A percentile compares a stretch with the other conserved stretches of the same genome.
These are phyloP conservation scores for Vigna angularis DNA, from an alignment of 306 rosid species.

Conservation along the genomic window DNA sequence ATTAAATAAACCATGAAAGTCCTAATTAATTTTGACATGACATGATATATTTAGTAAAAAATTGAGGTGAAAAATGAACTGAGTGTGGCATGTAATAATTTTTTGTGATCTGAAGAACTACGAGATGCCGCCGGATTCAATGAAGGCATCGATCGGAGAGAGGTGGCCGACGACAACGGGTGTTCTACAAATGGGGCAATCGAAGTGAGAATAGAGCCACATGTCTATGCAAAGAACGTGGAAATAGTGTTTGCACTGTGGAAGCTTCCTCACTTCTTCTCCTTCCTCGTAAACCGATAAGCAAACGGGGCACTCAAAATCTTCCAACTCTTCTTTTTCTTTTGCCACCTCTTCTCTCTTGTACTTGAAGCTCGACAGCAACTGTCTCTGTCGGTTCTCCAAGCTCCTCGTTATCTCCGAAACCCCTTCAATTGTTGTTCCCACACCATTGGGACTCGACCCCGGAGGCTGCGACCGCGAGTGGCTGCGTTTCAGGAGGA, in stretches of 20 bases:
- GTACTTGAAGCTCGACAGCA: conserved; percentile 75
- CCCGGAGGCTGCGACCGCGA: conserved; percentile 1
- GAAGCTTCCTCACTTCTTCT: conserved; percentile 78
- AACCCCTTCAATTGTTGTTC: not conserved
- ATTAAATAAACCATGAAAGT: not conserved
- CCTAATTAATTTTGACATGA: not conserved
- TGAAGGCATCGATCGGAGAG: conserved; percentile 34
- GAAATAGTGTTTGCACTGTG: conserved; percentile 76
- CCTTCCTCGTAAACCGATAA: conserved; percentile 89
- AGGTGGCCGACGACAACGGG: conserved; percentile 36
- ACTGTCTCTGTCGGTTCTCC: conserved; percentile 43
- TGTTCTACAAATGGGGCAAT: conserved; percentile 90
- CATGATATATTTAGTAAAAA: not conserved
- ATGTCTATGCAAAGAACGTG: conserved; percentile 86
- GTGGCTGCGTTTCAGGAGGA: conserved; percentile 61
- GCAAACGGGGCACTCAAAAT: conserved; percentile 75
- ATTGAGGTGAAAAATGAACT: not conserved
- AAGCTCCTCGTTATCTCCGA: conserved; percentile 35
- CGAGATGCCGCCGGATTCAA: conserved; percentile 14
- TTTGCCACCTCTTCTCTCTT: conserved; percentile 60
- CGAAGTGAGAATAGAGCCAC: conserved; percentile 93
- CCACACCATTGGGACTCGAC: not conserved
- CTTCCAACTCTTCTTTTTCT: not conserved
- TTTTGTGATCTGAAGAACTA: not conserved
- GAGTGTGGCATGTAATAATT: not conserved